Conservation (phyloP, 2,329 filamentous ascomycete genomes). For the Hypoxylon sp. region DNA sequence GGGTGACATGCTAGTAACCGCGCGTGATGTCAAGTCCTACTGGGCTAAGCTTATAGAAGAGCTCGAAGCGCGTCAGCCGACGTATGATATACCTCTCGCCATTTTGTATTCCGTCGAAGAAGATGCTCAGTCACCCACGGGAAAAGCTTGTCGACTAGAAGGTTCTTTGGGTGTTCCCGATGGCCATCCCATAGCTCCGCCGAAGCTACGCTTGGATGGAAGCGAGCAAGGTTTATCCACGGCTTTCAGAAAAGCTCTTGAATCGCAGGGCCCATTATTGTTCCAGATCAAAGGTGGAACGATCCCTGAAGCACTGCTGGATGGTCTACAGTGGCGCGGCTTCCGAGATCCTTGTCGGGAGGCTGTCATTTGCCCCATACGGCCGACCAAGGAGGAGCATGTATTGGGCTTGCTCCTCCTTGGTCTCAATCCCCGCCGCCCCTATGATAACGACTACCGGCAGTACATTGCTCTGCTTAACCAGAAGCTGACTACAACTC, state of each 20-base stretch:
- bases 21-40: slow-evolving; percentile 63
- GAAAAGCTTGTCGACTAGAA: slow-evolving; percentile 60
- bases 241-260: slow-evolving; percentile 59
- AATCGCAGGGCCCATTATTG: slow-evolving; percentile 58
- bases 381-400: slow-evolving; percentile 74
- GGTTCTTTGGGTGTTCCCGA: slow-evolving; percentile 64
- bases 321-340: slow-evolving; percentile 73
- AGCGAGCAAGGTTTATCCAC: slow-evolving; percentile 58
- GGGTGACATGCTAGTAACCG: slow-evolving; percentile 62
- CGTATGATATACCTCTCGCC: slow-evolving; percentile 66
- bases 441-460: slow-evolving; percentile 81
- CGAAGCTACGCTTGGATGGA: slow-evolving; percentile 56
- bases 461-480: slow-evolving; percentile 72
- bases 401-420: slow-evolving; percentile 78
- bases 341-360: slow-evolving; percentile 76
- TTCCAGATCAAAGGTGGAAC: slow-evolving; percentile 65
- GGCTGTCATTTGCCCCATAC: slow-evolving; percentile 78
- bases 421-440: slow-evolving; percentile 78
- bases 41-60: slow-evolving; percentile 64
- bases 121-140: slow-evolving; percentile 53
- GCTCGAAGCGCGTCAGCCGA: slow-evolving; percentile 60
- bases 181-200: slow-evolving; percentile 60
- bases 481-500: slow-evolving; percentile 74
- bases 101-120: slow-evolving; percentile 66
- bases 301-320: slow-evolving; percentile 70